Base-by-base conservation (phyloP, 2,329 filamentous ascomycete species). In the Beauveria rudraprayagi region DNA sequence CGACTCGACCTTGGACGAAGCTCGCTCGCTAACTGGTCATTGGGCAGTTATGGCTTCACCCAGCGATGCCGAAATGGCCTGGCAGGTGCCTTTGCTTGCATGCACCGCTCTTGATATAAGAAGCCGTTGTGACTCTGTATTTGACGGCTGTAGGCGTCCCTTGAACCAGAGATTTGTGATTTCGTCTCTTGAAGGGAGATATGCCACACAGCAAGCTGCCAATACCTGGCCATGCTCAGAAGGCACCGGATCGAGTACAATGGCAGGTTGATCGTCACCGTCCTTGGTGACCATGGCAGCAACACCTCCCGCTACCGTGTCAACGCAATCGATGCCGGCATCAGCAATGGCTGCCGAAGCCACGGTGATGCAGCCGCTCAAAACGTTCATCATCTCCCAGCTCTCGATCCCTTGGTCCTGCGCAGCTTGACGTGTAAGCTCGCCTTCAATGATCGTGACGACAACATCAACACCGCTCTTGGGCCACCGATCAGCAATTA, bases 391-490 rank as follows among this genome's bases (percentile, higher is more conserved):
- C 76, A 90, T 83, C 10, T 92, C 91, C 88, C 91, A 95, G 16
- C 89, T 84, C 64, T 86, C 85, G 62, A 85, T 82, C 9, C 77
- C 79, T 66, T 77, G 74, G 26, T 76, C 76, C 34, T 77, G 70
- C 3, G 75, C 76, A 52, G 73, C 73, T 71, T 73, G 83, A 72
- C 72, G 82, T 75, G 93, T 89, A 71, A 97, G 91, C 70, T 97
- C 94, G 3, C 91, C 93, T 76, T 99, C 94, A 19, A 99, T 80
- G 54, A 99, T 86, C 0, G 92, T 97, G 54, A 99, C 86, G 19
- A 96, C 88, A 46, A 99, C 87, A 71, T 99, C 94, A n/a, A 96
- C 87, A 50, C 91, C 92, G 72, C 91, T 96, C 79, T 99, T 99
- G n/a, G 94, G 94, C 91, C 93, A 99, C 62, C 93, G 82, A 71